Base-by-base conservation (phyloP, 2,329 filamentous ascomycete species). In the Hirsutella rhossiliensis region DNA sequence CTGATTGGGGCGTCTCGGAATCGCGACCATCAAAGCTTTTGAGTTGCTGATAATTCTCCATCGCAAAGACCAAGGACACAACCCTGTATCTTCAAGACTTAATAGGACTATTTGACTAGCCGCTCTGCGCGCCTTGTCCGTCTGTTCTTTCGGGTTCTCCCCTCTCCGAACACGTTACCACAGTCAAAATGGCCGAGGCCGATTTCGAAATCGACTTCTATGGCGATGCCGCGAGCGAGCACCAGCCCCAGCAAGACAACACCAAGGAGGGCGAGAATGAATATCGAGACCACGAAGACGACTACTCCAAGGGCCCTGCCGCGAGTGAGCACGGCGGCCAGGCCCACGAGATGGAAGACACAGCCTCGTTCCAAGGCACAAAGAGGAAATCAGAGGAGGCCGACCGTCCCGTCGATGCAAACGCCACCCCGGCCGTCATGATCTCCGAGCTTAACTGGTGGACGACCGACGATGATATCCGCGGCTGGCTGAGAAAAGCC, bases 381-480 rank as follows among this genome's bases (percentile, higher is more conserved):
- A 82, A 82, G 63, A 68, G 76, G 45, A 81, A 80, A 60, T 71
- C 73, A 43, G 72, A 69, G 11, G 74, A 75, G 3, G 76, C 79
- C 47, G 74, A 78, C 27, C 59, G 76, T 20, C 72, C 73, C 4
- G 68, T 80, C 41, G 78, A 82, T 48, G 69, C 73, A 2, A 68
- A 68, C 45, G 77, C 78, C 2, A 81, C 77, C 1, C 71, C 80
- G 20, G 88, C 89, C 0, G 66, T 97, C 28, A 79, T 94, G 61
- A 78, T 97, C 43, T 89, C 87, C 3, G 92, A 97, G 41, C 71
- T 98, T 11, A 84, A 86, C 62, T 98, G 92, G 92, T 97, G 90
- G 90, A 89, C 82, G 28, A 94, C 85, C 3, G 92, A 98, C 59
- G 92, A 98, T 57, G 88, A 97, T 54, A 78, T 98, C 45, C 84